Percentiles rank a stretch among this genome's conserved stretches.
These are phyloP conservation scores for Ballota nigra DNA, from an alignment of 257 asterid genomes.

Conservation along the genomic window DNA sequence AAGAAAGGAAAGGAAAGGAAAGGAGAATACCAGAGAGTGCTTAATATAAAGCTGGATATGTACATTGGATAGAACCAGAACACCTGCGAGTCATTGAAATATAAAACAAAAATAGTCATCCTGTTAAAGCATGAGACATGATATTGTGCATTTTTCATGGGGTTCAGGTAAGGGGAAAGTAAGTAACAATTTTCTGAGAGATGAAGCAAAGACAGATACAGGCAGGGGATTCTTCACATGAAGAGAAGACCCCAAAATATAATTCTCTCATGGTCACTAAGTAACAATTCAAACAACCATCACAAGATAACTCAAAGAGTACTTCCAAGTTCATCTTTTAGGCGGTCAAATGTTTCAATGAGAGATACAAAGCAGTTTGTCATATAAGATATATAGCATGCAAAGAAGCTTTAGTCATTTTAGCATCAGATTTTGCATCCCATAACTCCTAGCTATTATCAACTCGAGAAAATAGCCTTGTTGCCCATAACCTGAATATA, in stretches of 20 bases:
- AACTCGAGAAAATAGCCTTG: background rate
- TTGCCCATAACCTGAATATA: conserved; percentile 6
- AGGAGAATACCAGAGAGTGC: conserved; percentile 72
- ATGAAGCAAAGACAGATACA: background rate
- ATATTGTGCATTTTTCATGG: background rate
- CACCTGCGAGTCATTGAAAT: conserved; percentile 51
- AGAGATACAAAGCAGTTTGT: background rate
- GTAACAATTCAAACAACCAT: background rate
- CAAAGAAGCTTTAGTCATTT: background rate
- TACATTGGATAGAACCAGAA: conserved; percentile 98
- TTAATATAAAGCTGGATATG: conserved; percentile 82
- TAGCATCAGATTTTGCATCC: conserved; percentile 4
- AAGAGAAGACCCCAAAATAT: background rate
- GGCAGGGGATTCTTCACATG: background rate
- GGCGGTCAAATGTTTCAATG: background rate
- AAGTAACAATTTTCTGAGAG: no score
- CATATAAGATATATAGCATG: conserved; percentile 2
- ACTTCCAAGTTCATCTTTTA: background rate
- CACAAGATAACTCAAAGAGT: background rate
- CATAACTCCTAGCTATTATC: background rate
- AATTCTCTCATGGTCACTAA: background rate
- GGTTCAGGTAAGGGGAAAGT: no score
- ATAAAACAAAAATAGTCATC: background rate
- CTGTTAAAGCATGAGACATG: conserved; percentile 3
- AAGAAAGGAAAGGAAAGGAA: conserved; percentile 15